Conservation (phyloP, 2,329 filamentous ascomycete genomes). For the Pezicula radicicola region DNA sequence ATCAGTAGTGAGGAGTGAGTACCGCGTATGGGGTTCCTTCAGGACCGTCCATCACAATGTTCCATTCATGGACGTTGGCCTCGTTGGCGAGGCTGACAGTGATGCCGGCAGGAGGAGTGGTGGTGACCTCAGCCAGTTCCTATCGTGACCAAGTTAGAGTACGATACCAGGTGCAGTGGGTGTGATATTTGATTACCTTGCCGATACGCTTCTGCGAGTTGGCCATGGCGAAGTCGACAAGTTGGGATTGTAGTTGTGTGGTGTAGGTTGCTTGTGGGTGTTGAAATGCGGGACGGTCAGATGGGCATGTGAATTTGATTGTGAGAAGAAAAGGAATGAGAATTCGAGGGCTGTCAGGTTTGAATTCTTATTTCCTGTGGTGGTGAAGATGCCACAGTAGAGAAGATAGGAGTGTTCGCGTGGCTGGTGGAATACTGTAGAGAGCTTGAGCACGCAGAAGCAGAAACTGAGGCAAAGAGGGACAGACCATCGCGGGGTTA, state of each 20-base stretch:
- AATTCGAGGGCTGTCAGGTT: no score
- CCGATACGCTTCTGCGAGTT: conserved; percentile 24
- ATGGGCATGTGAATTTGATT: not conserved
- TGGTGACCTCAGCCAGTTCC: conserved; percentile 59
- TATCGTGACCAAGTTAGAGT: conserved; percentile 25
- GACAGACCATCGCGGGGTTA: no score
- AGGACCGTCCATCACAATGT: conserved; percentile 64
- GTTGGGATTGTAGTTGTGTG: no score
- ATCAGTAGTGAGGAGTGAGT: conserved; percentile 25
- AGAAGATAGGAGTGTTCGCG: no score
- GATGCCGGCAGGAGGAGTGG: conserved; percentile 53
- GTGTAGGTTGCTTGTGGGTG: no score
- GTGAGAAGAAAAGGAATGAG: no score
- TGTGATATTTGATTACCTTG: conserved; percentile 13
- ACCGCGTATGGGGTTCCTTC: conserved; percentile 63
- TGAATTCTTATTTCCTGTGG: no score
- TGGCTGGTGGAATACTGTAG: no score
- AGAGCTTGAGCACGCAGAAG: no score
- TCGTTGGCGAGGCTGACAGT: conserved; percentile 56
- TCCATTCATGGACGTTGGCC: conserved; percentile 65
- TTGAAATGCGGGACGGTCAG: not conserved
- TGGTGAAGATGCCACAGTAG: no score
- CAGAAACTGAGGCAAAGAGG: no score
- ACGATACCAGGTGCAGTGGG: not conserved
- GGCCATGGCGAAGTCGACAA: conserved; percentile 15